Percentiles rank a stretch among this genome's conserved stretches.
These are phyloP conservation scores for Huntiella decipiens DNA, from an alignment of 2,329 filamentous ascomycete genomes.

Conservation along the genomic window DNA sequence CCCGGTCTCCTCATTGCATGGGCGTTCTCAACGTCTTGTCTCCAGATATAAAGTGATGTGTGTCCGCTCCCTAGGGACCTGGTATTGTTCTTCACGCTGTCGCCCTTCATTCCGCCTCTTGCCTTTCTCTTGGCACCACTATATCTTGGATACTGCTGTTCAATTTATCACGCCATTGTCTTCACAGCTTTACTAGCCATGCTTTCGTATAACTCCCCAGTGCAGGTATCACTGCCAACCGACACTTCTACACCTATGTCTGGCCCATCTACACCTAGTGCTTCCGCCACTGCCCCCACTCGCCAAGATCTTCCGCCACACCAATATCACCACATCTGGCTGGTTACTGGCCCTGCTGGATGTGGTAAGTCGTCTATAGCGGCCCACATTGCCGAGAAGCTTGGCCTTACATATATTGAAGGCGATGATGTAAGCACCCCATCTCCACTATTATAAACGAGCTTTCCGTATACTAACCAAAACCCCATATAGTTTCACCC, in stretches of 20 bases:
- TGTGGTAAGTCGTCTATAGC: slow-evolving; percentile 66
- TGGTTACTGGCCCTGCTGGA: slow-evolving; percentile 61
- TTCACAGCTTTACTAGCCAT: slow-evolving; percentile 16
- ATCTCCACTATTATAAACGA: slow-evolving; percentile 2
- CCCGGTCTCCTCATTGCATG: too few species aligned
- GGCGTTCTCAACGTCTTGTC: too few species aligned
- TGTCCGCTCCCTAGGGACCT: too few species aligned
- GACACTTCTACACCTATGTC: slow-evolving; percentile 6
- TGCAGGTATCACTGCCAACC: slow-evolving; percentile 18
- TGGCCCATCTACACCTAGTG: slow-evolving; percentile 13
- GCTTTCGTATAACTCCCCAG: slow-evolving; percentile 31
- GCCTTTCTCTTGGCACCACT: not conserved
- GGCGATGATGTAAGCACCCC: slow-evolving; percentile 48
- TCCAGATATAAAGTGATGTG: too few species aligned
- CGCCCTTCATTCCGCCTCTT: not conserved
- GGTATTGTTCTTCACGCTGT: slow-evolving; percentile 1
- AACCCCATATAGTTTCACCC: slow-evolving; percentile 45
- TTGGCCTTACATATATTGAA: slow-evolving; percentile 54
- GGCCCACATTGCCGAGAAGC: slow-evolving; percentile 38
- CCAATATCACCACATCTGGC: slow-evolving; percentile 52
- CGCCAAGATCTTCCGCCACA: slow-evolving; percentile 11
- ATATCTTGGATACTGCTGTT: not conserved
- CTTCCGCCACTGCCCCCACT: not conserved
- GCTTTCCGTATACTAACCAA: slow-evolving; percentile 14
- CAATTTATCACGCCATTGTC: too few species aligned